Evolutionary conservation across 163 green algal species (phyloP).

Genomic region (Volvox carteri): DNA sequence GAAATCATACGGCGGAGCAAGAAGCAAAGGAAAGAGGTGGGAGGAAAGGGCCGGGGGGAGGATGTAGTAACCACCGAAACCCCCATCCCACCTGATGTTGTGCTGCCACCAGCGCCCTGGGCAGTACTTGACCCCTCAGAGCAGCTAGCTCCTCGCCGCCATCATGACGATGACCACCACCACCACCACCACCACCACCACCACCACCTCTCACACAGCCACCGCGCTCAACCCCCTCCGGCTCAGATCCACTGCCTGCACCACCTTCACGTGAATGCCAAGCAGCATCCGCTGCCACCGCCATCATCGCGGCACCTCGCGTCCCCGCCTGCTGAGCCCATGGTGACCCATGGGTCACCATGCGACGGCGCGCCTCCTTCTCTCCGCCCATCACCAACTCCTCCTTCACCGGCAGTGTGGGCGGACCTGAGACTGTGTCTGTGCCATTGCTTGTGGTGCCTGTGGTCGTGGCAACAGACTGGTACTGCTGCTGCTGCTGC

Average conservation of each 20-base stretch:
- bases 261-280: neutral
- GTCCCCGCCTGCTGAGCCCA: too few species aligned
- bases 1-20: too few species aligned
- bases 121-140: neutral
- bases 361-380: neutral
- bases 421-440: too few species aligned
- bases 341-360: neutral
- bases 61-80: neutral
- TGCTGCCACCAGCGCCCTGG: neutral
- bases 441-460: too few species aligned
- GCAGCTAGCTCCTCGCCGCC: neutral
- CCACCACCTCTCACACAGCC: neutral
- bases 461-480: too few species aligned
- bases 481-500: neutral
- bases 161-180: neutral
- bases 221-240: neutral
- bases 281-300: neutral
- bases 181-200: neutral
- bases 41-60: neutral
- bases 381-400: neutral
- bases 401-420: neutral
- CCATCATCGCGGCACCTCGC: neutral
- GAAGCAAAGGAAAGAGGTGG: too few species aligned
- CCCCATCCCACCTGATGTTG: conserved; percentile 23
- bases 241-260: neutral